Evolutionary conservation across 2,329 filamentous ascomycete species (phyloP), one percentile per base, ranked within the genome.

Genomic region (Fonsecaea pedrosoi): DNA sequence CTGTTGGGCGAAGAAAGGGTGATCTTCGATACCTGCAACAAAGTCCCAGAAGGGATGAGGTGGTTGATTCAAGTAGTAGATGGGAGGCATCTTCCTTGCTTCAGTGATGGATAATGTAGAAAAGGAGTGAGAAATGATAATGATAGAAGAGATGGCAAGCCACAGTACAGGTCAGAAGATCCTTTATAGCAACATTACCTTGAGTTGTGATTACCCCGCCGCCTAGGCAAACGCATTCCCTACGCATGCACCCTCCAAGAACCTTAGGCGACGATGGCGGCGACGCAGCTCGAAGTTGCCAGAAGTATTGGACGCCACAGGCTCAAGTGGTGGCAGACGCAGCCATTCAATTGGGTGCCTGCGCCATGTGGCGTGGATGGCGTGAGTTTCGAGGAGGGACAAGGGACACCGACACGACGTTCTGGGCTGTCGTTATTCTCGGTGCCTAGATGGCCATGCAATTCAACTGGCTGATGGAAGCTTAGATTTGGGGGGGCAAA

Each of bases 31-130:
- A 68, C 76, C 78, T 60, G 82, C 79, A 61, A 86, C 71, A 67
- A 83, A 84, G 74, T 87, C 84, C 85, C 85, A 86, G 74, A 87
- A 85, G 60, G 84, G 82, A 72, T 81, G 72, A 40, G 68, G 70
- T 35, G 69, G 70, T 21, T 71, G 64, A 63, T 73, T 74, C 61
- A 85, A 81, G 74, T 85, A 83, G 65, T 81, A 79, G 67, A 86
- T 77, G 70, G 82, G 82, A 73, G 84, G 81, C 84, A 86, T 86
- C 65, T 74, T 81, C 71, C 48, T 62, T 37, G 59, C 54, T 60
- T 59, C 34, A 60, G 32, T 45, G 18, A 53, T 21, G 35, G 37
- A 34, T 54, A 35, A 48, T 63, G 40, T 35, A 60, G 45, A 34
- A 18, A 32, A 30, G 21, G 42, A 57, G 54, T 21, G 48, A 59